Percentiles rank a stretch among this genome's conserved stretches.
phyloP scores from a whole-genome alignment of 164 flowering plant species.

The Houttuynia cordata region DNA sequence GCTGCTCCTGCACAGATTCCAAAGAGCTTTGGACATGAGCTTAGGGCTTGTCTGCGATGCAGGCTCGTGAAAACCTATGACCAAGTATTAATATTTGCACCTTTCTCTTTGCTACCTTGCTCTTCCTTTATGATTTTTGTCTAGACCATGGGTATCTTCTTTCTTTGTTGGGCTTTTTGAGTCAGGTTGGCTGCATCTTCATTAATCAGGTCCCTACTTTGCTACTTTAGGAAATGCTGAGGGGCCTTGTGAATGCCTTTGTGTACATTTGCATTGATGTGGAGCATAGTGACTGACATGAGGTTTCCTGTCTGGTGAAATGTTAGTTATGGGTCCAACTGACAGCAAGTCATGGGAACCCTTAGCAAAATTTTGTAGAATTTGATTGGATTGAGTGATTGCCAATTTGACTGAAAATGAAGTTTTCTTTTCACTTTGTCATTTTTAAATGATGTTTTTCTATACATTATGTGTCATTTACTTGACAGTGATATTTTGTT shows the following conservation, averaged over 20 bases:
- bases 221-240: neutral
- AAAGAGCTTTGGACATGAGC: constrained; percentile 93
- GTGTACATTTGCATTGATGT: too few relatives aligned
- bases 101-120: neutral
- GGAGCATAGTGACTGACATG: too few relatives aligned
- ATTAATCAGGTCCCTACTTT: neutral
- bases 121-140: neutral
- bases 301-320: too few relatives aligned
- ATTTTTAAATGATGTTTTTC: too few relatives aligned
- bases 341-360: too few relatives aligned
- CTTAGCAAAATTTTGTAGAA: too few relatives aligned
- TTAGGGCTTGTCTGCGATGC: constrained; percentile 95
- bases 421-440: too few relatives aligned
- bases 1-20: constrained; percentile 69
- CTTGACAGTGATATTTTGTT: neutral
- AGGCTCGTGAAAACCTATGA: constrained; percentile 94
- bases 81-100: constrained; percentile 36
- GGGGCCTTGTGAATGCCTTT: neutral
- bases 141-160: neutral
- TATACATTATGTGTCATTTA: neutral
- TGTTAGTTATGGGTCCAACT: too few relatives aligned
- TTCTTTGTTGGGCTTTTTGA: neutral
- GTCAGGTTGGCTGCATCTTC: neutral
- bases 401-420: too few relatives aligned
- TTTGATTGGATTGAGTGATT: too few relatives aligned